phyloP scores from a whole-genome alignment of 2,329 filamentous ascomycete genomes.

The Seiridium cupressi region DNA sequence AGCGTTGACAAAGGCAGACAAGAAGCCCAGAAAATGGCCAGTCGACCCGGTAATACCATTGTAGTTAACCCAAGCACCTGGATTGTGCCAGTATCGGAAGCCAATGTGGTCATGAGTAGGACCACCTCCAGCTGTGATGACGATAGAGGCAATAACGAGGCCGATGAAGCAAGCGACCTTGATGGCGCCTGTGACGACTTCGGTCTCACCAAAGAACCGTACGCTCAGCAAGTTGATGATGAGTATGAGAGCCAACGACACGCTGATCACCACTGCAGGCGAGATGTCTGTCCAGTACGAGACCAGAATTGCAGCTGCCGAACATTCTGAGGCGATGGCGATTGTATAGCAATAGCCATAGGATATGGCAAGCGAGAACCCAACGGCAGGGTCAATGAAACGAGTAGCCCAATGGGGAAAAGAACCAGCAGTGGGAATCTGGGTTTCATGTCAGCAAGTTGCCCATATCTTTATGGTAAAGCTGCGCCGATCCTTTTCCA shows the following conservation, averaged over 20 bases:
- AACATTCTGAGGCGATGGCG: constrained; percentile 29
- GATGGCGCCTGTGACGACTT: constrained; percentile 12
- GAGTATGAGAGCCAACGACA: constrained; percentile 11
- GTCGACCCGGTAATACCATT: constrained; percentile 30
- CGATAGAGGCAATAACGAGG: constrained; percentile 44
- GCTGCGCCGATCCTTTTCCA: too few relatives aligned
- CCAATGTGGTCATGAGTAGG: constrained; percentile 48
- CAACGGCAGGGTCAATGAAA: constrained; percentile 28
- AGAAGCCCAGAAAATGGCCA: constrained; percentile 37
- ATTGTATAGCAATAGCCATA: constrained; percentile 30
- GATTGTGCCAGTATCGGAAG: constrained; percentile 49
- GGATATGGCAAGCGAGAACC: constrained; percentile 32
- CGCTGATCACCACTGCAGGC: constrained; percentile 28
- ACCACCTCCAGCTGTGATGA: constrained; percentile 48
- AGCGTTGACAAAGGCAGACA: constrained; percentile 29
- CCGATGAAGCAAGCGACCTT: constrained; percentile 42
- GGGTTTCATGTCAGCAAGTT: not conserved
- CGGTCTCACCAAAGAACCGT: constrained; percentile 12
- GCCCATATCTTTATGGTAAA: too few relatives aligned
- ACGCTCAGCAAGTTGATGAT: constrained; percentile 10
- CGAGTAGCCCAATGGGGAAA: constrained; percentile 21
- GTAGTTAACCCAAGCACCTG: constrained; percentile 46
- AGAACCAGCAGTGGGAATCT: constrained; percentile 12
- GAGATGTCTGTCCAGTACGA: constrained; percentile 15
- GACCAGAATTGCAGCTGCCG: constrained; percentile 26